Conservation (phyloP, 2,329 filamentous ascomycete genomes). For the Akanthomyces lecanii region DNA sequence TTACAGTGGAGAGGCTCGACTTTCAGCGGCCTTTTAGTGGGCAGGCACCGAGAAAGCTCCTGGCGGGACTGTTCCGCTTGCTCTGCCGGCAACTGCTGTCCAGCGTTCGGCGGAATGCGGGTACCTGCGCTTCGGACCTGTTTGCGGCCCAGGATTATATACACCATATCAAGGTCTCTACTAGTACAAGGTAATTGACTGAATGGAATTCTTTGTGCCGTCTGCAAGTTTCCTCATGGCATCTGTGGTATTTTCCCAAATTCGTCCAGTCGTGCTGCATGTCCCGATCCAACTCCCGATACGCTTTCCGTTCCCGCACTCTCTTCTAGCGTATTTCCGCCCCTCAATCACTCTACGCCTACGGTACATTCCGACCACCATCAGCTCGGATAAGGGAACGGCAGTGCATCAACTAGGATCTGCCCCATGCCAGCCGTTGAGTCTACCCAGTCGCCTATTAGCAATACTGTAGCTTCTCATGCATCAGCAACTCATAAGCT, state of each 20-base stretch:
- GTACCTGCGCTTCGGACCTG: background rate
- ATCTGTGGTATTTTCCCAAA: background rate
- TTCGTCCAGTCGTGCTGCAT: background rate
- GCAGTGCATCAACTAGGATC: background rate
- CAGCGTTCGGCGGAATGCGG: conserved; percentile 7
- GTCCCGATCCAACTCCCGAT: conserved; percentile 11
- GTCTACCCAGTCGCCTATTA: background rate
- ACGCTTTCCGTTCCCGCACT: conserved; percentile 5
- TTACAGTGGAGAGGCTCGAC: background rate
- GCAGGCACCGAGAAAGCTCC: background rate
- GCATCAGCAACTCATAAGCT: background rate
- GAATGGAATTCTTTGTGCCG: background rate
- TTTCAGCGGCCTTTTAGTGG: background rate
- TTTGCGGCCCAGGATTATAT: background rate
- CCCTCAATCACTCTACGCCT: background rate
- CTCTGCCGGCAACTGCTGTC: background rate
- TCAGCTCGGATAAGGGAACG: conserved; percentile 13
- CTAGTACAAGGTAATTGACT: background rate
- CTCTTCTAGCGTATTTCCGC: conserved; percentile 13
- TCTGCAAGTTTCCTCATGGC: no score
- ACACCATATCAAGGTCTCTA: background rate
- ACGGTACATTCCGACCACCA: background rate
- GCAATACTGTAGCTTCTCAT: background rate
- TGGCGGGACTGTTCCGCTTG: conserved; percentile 12
- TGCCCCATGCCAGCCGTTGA: background rate